Conservation (phyloP, 2,329 filamentous ascomycete genomes). For the Colletotrichum spaethianum region DNA sequence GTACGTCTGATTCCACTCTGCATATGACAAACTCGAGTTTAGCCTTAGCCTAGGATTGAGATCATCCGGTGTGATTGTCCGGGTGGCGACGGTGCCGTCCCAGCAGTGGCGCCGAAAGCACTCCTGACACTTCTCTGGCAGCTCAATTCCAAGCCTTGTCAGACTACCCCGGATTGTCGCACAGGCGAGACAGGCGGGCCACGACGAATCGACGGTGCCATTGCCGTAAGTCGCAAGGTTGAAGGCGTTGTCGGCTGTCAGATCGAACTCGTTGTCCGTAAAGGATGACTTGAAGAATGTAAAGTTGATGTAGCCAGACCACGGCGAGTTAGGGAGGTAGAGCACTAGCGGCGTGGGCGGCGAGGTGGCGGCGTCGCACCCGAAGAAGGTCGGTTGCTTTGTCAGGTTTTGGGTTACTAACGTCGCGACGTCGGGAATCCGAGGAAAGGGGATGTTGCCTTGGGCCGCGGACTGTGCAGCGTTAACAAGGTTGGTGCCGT, state of each 20-base stretch:
- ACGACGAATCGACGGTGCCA: slow-evolving; percentile 76
- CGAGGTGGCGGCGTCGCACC: slow-evolving; percentile 44
- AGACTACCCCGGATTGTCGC: slow-evolving; percentile 82
- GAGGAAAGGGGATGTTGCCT: slow-evolving; percentile 47
- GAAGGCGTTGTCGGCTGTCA: slow-evolving; percentile 75
- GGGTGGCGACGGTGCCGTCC: slow-evolving; percentile 42
- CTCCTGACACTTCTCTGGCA: slow-evolving; percentile 45
- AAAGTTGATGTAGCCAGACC: slow-evolving; percentile 48
- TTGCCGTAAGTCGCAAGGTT: slow-evolving; percentile 85
- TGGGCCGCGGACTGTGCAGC: slow-evolving; percentile 41
- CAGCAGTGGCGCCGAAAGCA: slow-evolving; percentile 48
- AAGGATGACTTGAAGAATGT: slow-evolving; percentile 45
- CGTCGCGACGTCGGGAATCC: slow-evolving; percentile 47
- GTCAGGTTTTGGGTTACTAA: slow-evolving; percentile 46
- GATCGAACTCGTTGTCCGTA: slow-evolving; percentile 45
- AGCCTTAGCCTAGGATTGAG: slow-evolving; percentile 43
- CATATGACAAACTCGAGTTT: slow-evolving; percentile 43
- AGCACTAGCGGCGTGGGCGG: slow-evolving; percentile 45
- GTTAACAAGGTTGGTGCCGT: slow-evolving; percentile 47
- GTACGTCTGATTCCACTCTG: slow-evolving; percentile 45
- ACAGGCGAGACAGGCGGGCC: slow-evolving; percentile 86
- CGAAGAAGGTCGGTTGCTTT: slow-evolving; percentile 48
- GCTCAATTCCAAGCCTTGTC: slow-evolving; percentile 48
- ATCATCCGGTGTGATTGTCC: slow-evolving; percentile 36
- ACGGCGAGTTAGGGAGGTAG: slow-evolving; percentile 49